phyloP scores from a whole-genome alignment of 1,284 basidiomycete genomes.

The Ceratobasidium sp. region DNA sequence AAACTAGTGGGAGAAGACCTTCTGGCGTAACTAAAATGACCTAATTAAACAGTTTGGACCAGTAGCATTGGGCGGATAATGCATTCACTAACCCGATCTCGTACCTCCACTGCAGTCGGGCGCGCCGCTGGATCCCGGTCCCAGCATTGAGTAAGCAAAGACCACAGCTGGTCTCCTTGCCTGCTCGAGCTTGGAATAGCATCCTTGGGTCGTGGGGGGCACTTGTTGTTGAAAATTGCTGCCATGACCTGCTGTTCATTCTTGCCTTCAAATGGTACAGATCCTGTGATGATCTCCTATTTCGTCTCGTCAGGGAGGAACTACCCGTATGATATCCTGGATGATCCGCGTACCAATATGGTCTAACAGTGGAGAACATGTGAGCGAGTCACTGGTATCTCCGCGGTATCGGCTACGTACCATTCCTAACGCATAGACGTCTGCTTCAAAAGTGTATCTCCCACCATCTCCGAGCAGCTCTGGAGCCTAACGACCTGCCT shows the following conservation, averaged over 20 bases:
- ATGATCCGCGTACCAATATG: neutral
- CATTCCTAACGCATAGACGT: constrained; percentile 9
- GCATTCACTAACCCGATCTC: neutral
- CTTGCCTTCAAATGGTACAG: neutral
- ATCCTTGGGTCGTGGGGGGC: neutral
- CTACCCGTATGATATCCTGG: neutral
- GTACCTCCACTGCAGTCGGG: neutral
- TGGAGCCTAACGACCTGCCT: neutral
- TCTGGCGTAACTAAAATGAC: neutral
- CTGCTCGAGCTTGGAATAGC: neutral
- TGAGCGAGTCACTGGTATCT: neutral
- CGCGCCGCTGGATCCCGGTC: neutral
- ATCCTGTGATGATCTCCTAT: neutral
- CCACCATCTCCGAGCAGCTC: neutral
- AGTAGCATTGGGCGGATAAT: neutral
- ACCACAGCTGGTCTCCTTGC: neutral
- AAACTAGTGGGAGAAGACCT: neutral
- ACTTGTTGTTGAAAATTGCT: neutral
- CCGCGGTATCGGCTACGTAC: neutral
- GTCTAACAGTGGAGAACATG: neutral
- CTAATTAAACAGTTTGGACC: neutral
- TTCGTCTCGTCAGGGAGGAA: neutral
- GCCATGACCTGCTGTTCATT: neutral
- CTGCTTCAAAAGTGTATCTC: neutral
- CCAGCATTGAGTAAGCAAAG: neutral